phyloP scores from a whole-genome alignment of 495 filamentous ascomycete species.

The Xeromyces bisporus region DNA sequence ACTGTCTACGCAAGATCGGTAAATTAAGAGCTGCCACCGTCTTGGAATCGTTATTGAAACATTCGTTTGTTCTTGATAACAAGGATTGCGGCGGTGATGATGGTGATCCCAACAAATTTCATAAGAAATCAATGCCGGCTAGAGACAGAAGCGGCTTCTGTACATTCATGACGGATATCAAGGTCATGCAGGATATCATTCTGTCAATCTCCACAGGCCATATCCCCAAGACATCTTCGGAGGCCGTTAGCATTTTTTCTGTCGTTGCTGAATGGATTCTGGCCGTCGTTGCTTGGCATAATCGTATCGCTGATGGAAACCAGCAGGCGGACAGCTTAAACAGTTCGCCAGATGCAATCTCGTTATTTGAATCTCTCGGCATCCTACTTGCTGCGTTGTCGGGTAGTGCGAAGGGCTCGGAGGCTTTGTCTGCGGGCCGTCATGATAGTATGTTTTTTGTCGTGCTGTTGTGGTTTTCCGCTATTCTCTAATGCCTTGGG shows the following conservation, averaged over 20 bases:
- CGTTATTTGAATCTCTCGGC: slow-evolving; percentile 28
- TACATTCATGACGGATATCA: slow-evolving; percentile 30
- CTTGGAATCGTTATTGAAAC: slow-evolving; percentile 39
- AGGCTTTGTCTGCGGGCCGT: slow-evolving; percentile 19
- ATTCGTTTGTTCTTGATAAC: slow-evolving; percentile 31
- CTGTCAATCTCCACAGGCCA: slow-evolving; percentile 21
- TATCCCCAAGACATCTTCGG: slow-evolving; percentile 14
- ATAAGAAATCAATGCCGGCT: slow-evolving; percentile 2
- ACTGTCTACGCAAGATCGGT: slow-evolving; percentile 37
- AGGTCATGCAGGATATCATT: slow-evolving; percentile 29
- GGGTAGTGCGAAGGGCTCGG: slow-evolving; percentile 21
- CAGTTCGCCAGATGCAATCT: slow-evolving; percentile 24
- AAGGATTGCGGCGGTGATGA: slow-evolving; percentile 5
- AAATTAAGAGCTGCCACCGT: slow-evolving; percentile 38
- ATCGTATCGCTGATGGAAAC: slow-evolving; percentile 9
- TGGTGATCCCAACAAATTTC: slow-evolving; percentile 4
- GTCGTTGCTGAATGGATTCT: slow-evolving; percentile 24
- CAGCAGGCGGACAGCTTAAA: slow-evolving; percentile 19
- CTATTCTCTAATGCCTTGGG: slow-evolving; percentile 3
- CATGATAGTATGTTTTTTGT: slow-evolving; percentile 15
- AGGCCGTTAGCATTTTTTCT: slow-evolving; percentile 19
- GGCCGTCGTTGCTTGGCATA: slow-evolving; percentile 23
- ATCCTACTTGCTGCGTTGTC: slow-evolving; percentile 28
- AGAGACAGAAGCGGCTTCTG: slow-evolving; percentile 2
- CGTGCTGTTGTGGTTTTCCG: not conserved